phyloP scores from a whole-genome alignment of 805 yeast species.

The Metschnikowia proteae region DNA sequence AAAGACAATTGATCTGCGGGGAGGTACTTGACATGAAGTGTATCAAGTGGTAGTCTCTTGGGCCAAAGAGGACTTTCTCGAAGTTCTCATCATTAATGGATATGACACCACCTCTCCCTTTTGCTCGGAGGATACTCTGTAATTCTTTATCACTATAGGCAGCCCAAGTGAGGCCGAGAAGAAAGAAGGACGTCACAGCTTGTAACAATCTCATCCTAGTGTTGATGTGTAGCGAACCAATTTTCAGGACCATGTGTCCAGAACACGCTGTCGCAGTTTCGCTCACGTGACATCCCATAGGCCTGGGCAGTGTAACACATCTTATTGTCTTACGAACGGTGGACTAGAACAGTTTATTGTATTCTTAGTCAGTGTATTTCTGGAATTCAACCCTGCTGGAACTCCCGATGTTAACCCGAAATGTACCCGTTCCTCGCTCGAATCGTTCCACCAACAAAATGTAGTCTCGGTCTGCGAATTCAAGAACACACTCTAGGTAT shows the following conservation, averaged over 20 bases:
- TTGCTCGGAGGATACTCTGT: slow-evolving; percentile 10
- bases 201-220: slow-evolving; percentile 1
- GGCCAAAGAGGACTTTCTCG: slow-evolving; percentile 52
- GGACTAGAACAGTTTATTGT: not conserved
- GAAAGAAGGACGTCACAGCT: slow-evolving; percentile 5
- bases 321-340: too few relatives aligned
- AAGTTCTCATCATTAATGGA: slow-evolving; percentile 57
- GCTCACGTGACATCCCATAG: not conserved
- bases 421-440: slow-evolving; percentile 42
- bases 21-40: slow-evolving; percentile 70
- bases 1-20: slow-evolving; percentile 68
- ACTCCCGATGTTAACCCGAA: slow-evolving; percentile 39
- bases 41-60: slow-evolving; percentile 66
- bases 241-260: not conserved
- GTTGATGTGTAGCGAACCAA: not conserved
- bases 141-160: slow-evolving; percentile 17
- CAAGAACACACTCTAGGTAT: slow-evolving; percentile 30
- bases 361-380: not conserved
- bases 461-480: slow-evolving; percentile 26
- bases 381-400: not conserved
- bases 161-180: slow-evolving; percentile 14
- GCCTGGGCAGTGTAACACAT: too few relatives aligned
- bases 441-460: slow-evolving; percentile 47
- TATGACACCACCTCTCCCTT: slow-evolving; percentile 12
- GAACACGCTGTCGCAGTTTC: slow-evolving; percentile 4